Conservation (phyloP, 2,329 filamentous ascomycete species). For the Orbilia ellipsospora region DNA sequence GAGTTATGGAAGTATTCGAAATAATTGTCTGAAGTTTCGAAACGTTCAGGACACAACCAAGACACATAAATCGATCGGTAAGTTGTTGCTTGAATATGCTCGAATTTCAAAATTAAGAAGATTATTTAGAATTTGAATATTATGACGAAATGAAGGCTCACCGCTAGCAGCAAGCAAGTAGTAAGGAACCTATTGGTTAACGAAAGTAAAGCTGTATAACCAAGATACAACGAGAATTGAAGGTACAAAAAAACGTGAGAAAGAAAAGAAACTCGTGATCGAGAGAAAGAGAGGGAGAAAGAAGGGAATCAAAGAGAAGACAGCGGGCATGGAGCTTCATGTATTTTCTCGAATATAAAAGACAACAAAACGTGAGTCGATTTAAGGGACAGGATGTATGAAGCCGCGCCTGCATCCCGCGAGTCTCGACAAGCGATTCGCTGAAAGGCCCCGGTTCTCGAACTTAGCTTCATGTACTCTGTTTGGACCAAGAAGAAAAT, state of each 20-base stretch:
- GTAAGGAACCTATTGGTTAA: constrained; percentile 8
- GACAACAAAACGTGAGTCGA: constrained; percentile 14
- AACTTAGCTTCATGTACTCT: constrained; percentile 24
- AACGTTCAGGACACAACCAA: no score
- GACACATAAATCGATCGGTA: not conserved
- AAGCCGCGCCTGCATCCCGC: constrained; percentile 53
- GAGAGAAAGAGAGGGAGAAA: constrained; percentile 18
- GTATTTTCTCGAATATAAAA: constrained; percentile 39
- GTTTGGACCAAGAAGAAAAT: not conserved
- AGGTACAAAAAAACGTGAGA: constrained; percentile 16
- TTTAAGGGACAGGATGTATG: constrained; percentile 41
- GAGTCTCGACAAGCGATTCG: constrained; percentile 50
- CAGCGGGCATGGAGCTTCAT: constrained; percentile 32
- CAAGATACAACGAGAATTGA: constrained; percentile 24
- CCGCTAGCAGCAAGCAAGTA: constrained; percentile 36
- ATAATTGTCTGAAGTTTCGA: not conserved
- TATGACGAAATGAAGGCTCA: constrained; percentile 37
- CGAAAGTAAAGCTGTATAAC: constrained; percentile 42
- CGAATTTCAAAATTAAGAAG: constrained; percentile 3
- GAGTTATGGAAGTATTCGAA: constrained; percentile 10
- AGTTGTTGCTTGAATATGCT: constrained; percentile 2
- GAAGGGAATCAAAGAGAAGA: not conserved
- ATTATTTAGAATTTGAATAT: not conserved
- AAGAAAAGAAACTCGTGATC: constrained; percentile 38
- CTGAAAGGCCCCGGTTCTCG: constrained; percentile 13